A percentile compares a stretch with the other conserved stretches of the same genome.
Evolutionary conservation across 2,329 filamentous ascomycete genomes (phyloP).

Genomic region (Venturia effusa): DNA sequence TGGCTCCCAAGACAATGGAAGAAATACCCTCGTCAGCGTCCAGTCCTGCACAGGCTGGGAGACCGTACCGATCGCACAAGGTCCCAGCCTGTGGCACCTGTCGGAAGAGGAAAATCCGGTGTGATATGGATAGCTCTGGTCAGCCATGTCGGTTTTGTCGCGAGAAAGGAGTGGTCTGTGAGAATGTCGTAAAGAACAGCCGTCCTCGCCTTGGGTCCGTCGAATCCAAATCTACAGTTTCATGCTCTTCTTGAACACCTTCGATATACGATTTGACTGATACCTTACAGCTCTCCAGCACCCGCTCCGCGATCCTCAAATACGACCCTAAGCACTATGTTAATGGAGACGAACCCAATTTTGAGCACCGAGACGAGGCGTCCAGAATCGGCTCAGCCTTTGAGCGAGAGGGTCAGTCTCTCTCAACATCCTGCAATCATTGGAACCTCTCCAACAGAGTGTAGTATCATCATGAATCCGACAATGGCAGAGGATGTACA

Average conservation of each 20-base stretch:
- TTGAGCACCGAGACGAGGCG: neutral
- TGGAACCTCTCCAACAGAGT: neutral
- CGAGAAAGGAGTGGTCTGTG: slow-evolving; percentile 26
- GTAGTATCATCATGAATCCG: neutral
- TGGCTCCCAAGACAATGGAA: neutral
- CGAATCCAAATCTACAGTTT: neutral
- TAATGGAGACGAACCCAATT: neutral
- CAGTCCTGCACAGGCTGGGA: neutral
- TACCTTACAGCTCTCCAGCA: neutral
- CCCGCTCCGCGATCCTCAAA: neutral
- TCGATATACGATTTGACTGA: too few species aligned
- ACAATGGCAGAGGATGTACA: slow-evolving; percentile 30
- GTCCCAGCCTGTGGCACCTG: slow-evolving; percentile 31
- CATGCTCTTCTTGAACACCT: too few species aligned
- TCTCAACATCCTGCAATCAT: neutral
- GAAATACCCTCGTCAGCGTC: neutral
- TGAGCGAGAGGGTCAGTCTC: neutral
- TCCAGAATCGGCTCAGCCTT: neutral
- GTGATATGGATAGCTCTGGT: slow-evolving; percentile 29
- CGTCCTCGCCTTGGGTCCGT: slow-evolving; percentile 13
- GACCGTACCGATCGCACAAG: slow-evolving; percentile 33
- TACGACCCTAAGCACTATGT: neutral
- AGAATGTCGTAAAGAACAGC: slow-evolving; percentile 21
- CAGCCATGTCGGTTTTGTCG: slow-evolving; percentile 30
- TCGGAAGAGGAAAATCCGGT: slow-evolving; percentile 30